These are phyloP conservation scores for Lichenothelia convexa DNA, from an alignment of 495 filamentous ascomycete species.

Conservation along the genomic window DNA sequence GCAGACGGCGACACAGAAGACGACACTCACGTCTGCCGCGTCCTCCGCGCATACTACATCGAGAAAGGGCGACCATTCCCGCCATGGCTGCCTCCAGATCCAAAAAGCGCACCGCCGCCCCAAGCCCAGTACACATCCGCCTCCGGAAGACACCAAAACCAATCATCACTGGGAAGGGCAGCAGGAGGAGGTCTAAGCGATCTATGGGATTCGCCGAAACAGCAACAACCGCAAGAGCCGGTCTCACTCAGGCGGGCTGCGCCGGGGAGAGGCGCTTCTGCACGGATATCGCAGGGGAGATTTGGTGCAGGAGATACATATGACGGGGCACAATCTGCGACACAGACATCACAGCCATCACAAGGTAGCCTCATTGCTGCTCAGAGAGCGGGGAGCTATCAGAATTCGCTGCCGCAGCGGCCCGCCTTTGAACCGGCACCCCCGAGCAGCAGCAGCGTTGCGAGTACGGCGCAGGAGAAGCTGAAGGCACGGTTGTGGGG, in stretches of 20 bases:
- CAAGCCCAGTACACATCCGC: no score
- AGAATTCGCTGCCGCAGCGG: slow-evolving; percentile 24
- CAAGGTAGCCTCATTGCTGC: slow-evolving; percentile 28
- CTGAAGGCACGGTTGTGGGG: slow-evolving; percentile 49
- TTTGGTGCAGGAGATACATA: slow-evolving; percentile 10
- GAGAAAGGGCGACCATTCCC: slow-evolving; percentile 76
- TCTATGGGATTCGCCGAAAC: slow-evolving; percentile 58
- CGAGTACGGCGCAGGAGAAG: slow-evolving; percentile 42
- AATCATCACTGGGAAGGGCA: no score
- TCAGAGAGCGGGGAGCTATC: slow-evolving; percentile 23
- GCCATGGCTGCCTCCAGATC: slow-evolving; percentile 74
- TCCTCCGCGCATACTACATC: slow-evolving; percentile 83
- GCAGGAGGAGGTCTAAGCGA: slow-evolving; percentile 50
- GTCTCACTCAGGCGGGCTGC: slow-evolving; percentile 32
- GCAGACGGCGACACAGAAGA: slow-evolving; percentile 85
- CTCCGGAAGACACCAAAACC: no score
- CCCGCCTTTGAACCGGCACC: slow-evolving; percentile 14
- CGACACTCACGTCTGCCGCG: slow-evolving; percentile 84
- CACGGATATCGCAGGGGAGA: slow-evolving; percentile 13
- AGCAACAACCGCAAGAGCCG: slow-evolving; percentile 30
- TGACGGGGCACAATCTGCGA: slow-evolving; percentile 32
- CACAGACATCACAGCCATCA: slow-evolving; percentile 48
- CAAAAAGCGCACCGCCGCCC: slow-evolving; percentile 43
- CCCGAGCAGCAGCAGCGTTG: slow-evolving; percentile 24
- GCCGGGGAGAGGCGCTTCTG: slow-evolving; percentile 5